Base-by-base conservation (phyloP, 768 basidiomycete genomes). In the Nidularia sp. region DNA sequence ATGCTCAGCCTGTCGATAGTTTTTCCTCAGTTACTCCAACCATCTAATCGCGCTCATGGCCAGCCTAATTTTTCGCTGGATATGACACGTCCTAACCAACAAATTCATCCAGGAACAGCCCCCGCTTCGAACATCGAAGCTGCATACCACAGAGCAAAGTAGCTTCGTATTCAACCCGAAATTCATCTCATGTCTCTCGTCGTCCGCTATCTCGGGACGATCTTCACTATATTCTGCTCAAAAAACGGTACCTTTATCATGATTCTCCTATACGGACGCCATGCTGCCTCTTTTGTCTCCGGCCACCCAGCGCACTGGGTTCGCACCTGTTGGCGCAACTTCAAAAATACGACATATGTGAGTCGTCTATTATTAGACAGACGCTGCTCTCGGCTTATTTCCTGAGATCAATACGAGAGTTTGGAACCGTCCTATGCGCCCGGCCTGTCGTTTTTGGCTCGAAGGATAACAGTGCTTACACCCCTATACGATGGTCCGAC, bases 341-440 rank as follows among this genome's bases (percentile, higher is more conserved):
- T 9, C 25, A 45, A 29, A 29, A 29, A 29, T 29, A 29, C 25
- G 25, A 29, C 25, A 29, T 29, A 29, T 29, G 25, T 29, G 10
- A 9, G 3, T n/a, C 9, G 44, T 45, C n/a, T 45, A 45, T 45
- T 45, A 45, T 13, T 45, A 45, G n/a, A 41, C 44, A 45, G 9
- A 45, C 6, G 39, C 25, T 41, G 5, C 39, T 25, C 44, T 45
- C 44, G 44, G 3, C 25, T 45, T 13, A 45, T 45, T 45, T 45
- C 44, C 34, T 39, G 36, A 45, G 15, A 18, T 34, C 45, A n/a
- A 47, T 47, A 49, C 36, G 42, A 49, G 31, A n/a, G 12, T 49
- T 49, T 53, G 35, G 53, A 49, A 49, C 47, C 45, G 45, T 34
- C 47, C 47, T 49, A 49, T 53, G 53, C 48, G 46, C 48, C 48